Conservation (phyloP, 306 rosid species). For the Dalbergia oliveri region DNA sequence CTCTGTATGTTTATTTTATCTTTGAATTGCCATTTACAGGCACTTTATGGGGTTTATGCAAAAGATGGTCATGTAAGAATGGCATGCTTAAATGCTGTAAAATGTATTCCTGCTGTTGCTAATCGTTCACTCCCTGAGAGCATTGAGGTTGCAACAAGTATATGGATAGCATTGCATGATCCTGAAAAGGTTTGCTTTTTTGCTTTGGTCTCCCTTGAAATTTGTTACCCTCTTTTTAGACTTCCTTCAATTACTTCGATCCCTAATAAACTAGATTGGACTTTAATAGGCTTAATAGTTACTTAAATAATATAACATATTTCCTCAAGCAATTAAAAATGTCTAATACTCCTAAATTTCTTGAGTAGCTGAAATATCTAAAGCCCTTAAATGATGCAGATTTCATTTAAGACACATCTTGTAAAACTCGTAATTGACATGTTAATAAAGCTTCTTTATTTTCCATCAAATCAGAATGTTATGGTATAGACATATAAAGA, state of each 20-base stretch:
- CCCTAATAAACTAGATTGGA: not conserved
- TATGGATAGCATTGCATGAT: constrained; percentile 96
- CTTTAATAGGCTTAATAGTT: not conserved
- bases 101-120: constrained; percentile 90
- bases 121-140: constrained; percentile 73
- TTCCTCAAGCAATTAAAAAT: not conserved
- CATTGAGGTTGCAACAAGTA: constrained; percentile 84
- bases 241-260: not conserved
- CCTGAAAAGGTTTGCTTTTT: constrained; percentile 82
- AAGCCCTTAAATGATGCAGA: not conserved
- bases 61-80: constrained; percentile 92
- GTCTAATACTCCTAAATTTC: not conserved
- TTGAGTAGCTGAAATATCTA: not conserved
- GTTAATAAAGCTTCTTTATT: not conserved
- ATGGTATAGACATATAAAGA: not conserved
- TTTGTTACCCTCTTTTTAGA: not conserved
- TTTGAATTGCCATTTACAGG: constrained; percentile 62
- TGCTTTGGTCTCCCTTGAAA: not conserved
- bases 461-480: constrained; percentile 1
- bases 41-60: constrained; percentile 90
- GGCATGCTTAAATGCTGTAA: constrained; percentile 94
- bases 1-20: constrained; percentile 37
- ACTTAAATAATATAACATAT: not conserved
- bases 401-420: not conserved
- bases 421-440: not conserved